These are phyloP conservation scores for Linnemannia exigua DNA, from an alignment of 192 early-diverging fungal species.

Conservation along the genomic window DNA sequence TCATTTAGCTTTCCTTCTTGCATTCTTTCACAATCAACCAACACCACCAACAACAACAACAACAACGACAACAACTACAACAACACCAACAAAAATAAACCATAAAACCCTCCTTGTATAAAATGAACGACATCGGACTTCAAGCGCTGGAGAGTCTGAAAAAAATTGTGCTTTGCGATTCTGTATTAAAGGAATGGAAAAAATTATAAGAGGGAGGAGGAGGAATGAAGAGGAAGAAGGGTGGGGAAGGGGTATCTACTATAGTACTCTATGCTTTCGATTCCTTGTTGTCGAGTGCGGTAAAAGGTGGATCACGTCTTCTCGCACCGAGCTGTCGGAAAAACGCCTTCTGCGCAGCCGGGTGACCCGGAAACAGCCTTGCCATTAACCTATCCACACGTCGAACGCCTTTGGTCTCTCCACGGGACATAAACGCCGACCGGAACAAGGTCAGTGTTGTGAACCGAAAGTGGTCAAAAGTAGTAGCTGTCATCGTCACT, in stretches of 20 bases:
- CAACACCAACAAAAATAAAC: too few relatives aligned
- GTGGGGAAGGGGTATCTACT: not conserved
- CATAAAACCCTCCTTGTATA: too few relatives aligned
- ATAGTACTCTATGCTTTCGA: not conserved
- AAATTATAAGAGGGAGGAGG: too few relatives aligned
- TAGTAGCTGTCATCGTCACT: conserved; percentile 13
- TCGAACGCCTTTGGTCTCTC: conserved; percentile 29
- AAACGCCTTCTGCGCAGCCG: not conserved
- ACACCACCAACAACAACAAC: not conserved
- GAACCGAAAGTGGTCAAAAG: conserved; percentile 34
- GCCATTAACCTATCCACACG: conserved; percentile 25
- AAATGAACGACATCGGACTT: too few relatives aligned
- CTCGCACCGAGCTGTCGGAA: not conserved
- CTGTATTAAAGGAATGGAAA: too few relatives aligned
- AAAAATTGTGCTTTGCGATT: too few relatives aligned
- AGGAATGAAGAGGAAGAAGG: too few relatives aligned
- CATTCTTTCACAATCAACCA: not conserved
- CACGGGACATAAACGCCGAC: conserved; percentile 21
- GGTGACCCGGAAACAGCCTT: conserved; percentile 28
- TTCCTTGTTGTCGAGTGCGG: not conserved
- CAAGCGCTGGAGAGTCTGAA: too few relatives aligned
- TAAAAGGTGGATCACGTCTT: not conserved
- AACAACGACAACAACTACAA: not conserved
- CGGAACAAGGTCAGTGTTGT: conserved; percentile 32
- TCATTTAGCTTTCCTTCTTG: not conserved